These are phyloP conservation scores for Fusarium abutilonis DNA, from an alignment of 2,329 filamentous ascomycete species.

Conservation along the genomic window DNA sequence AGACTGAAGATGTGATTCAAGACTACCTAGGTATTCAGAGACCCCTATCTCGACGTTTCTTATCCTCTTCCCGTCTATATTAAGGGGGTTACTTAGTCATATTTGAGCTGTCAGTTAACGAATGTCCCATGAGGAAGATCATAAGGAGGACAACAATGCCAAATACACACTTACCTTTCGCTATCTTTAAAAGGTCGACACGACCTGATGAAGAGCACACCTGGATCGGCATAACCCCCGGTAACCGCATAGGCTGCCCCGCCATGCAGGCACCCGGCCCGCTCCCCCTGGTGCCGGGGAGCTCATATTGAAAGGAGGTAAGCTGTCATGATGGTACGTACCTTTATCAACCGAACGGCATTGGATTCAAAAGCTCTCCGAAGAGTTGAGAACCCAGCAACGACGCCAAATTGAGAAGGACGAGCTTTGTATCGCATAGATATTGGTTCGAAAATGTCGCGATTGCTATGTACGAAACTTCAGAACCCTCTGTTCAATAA, in stretches of 20 bases:
- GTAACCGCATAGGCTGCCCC: conserved; percentile 33
- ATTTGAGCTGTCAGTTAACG: no score
- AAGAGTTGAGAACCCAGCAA: no score
- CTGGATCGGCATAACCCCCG: conserved; percentile 14
- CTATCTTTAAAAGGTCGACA: no score
- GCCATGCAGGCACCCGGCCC: conserved; percentile 32
- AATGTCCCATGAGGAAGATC: no score
- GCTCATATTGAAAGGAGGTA: conserved; percentile 17
- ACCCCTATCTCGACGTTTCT: background rate
- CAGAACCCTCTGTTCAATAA: background rate
- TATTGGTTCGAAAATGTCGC: conserved; percentile 56
- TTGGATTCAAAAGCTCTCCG: conserved; percentile 5
- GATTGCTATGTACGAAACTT: conserved; percentile 60
- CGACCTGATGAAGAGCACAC: no score
- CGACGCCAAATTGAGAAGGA: conserved; percentile 3
- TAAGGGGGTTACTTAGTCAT: no score
- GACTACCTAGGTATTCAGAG: background rate
- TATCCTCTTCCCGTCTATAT: background rate
- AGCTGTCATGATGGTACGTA: conserved; percentile 43
- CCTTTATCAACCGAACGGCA: conserved; percentile 9
- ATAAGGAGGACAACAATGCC: no score
- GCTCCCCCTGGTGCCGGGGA: conserved; percentile 24
- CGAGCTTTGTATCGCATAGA: conserved; percentile 24
- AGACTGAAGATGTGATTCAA: conserved; percentile 5
- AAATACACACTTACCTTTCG: no score